Percentiles rank a stretch among this genome's conserved stretches.
phyloP scores from a whole-genome alignment of 129 eudicot genomes.

The Chrysanthemum seticuspe region DNA sequence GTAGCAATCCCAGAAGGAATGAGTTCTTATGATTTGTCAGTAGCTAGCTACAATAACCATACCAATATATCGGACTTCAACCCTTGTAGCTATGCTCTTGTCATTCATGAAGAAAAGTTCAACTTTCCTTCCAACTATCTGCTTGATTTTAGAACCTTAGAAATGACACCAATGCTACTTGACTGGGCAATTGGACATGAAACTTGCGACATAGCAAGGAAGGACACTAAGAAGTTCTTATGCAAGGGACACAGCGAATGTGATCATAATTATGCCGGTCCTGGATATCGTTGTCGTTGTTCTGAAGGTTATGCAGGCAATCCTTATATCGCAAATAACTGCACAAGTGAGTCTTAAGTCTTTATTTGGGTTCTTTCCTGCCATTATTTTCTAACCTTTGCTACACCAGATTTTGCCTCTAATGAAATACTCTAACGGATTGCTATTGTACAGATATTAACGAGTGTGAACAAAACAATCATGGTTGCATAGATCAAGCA shows the following conservation, averaged over 20 bases:
- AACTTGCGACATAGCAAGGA: slow-evolving; percentile 6
- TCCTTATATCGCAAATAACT: slow-evolving; percentile 33
- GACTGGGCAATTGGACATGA: slow-evolving; percentile 40
- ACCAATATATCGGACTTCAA: slow-evolving; percentile 4
- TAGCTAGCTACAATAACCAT: slow-evolving; percentile 23
- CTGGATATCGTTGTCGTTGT: slow-evolving; percentile 45
- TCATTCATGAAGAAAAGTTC: slow-evolving; percentile 11
- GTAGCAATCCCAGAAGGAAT: slow-evolving; percentile 19
- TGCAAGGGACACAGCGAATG: slow-evolving; percentile 36
- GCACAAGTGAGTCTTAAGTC: slow-evolving; percentile 27
- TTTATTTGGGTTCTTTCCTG: not conserved
- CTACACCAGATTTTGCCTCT: no score
- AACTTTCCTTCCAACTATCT: slow-evolving; percentile 11
- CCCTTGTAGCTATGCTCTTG: slow-evolving; percentile 39
- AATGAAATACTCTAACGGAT: not conserved
- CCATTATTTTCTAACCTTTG: not conserved
- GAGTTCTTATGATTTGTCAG: not conserved
- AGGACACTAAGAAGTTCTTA: not conserved
- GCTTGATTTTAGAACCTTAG: not conserved
- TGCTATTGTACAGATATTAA: slow-evolving; percentile 18
- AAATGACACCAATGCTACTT: slow-evolving; percentile 24
- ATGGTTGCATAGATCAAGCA: not conserved
- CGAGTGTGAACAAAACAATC: slow-evolving; percentile 11
- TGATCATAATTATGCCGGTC: slow-evolving; percentile 11
- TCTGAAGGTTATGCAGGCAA: slow-evolving; percentile 41